Evolutionary conservation across 345 rosid species (phyloP), one percentile per base, ranked within the genome.

Genomic region (Acer saccharum): DNA sequence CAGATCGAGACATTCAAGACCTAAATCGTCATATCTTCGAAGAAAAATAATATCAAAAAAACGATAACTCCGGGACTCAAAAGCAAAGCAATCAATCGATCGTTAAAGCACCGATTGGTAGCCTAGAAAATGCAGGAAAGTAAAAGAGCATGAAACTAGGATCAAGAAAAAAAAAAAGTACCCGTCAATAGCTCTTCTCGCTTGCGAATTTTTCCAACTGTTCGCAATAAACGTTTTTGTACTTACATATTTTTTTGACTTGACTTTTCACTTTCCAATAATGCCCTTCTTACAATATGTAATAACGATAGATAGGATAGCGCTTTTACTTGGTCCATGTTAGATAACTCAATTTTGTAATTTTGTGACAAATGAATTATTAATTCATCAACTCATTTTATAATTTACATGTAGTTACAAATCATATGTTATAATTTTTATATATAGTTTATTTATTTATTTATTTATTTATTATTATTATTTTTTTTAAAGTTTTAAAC

Each of bases 111-210:
- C 39, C 41, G 74, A 70, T 74, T 58, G 69, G 50, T 60, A 50
- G 25, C 20, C 41, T 55, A 71, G 66, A 75, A 78, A 52, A 35
- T 60, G 69, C 3, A 71, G 17, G 70, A 61, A 75, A 14, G 10
- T n/a, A 10, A 29, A 43, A 5, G 48, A 57, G 7, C 10, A 11
- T 46, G 35, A 46, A 10, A 32, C 9, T 20, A 7, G 16, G 46
- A 68, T 21, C 1, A 9, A 17, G 6, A 41, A 43, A 43, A 17
- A 17, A 1, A 3, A 65, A 21, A 61, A 74, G 60, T 27, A 43
- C 73, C 68, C 7, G 20, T 16, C 44, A 21, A 44, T 23, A 23
- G 44, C 54, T 9, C 35, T 50, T 29, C 60, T 29, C 32, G 46
- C 16, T 27, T 3, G 67, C 46, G 58, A 41, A 21, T 7, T 29